These are phyloP conservation scores for Erigeron philadelphicus DNA, from an alignment of 140 eudicot species.

Conservation along the genomic window DNA sequence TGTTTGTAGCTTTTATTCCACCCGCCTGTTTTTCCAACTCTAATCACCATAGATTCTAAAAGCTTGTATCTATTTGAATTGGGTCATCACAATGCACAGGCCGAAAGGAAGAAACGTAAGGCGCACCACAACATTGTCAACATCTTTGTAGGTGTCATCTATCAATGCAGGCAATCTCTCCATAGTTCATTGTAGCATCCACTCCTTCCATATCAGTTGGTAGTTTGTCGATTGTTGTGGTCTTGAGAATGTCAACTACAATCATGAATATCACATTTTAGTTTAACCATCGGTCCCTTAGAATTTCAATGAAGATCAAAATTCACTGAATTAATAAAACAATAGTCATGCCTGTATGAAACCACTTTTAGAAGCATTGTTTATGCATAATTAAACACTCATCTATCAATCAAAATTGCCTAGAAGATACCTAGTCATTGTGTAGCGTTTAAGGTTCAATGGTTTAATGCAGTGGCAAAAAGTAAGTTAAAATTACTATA, in stretches of 20 bases:
- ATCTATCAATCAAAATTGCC: too few relatives aligned
- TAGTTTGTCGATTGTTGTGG: constrained; percentile 70
- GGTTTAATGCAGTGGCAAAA: neutral
- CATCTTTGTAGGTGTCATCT: constrained; percentile 78
- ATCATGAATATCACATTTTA: neutral
- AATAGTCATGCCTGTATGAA: neutral
- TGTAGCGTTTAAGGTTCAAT: neutral
- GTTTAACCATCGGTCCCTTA: neutral
- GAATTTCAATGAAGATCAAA: neutral
- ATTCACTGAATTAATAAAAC: neutral
- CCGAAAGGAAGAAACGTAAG: too few relatives aligned
- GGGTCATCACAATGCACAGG: too few relatives aligned
- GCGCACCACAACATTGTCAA: constrained; percentile 95
- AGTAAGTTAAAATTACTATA: neutral
- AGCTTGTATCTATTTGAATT: too few relatives aligned
- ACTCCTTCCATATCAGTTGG: constrained; percentile 89
- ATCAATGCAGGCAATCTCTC: constrained; percentile 63
- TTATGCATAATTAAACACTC: too few relatives aligned
- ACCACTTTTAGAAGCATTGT: neutral
- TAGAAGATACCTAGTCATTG: too few relatives aligned
- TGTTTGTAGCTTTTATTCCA: too few relatives aligned
- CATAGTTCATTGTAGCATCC: constrained; percentile 69
- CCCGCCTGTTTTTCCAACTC: too few relatives aligned
- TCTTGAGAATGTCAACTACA: constrained; percentile 79
- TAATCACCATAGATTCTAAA: too few relatives aligned